Evolutionary conservation across 805 yeast species (phyloP), one percentile per base, ranked within the genome.

Genomic region (Ogataea philodendri): DNA sequence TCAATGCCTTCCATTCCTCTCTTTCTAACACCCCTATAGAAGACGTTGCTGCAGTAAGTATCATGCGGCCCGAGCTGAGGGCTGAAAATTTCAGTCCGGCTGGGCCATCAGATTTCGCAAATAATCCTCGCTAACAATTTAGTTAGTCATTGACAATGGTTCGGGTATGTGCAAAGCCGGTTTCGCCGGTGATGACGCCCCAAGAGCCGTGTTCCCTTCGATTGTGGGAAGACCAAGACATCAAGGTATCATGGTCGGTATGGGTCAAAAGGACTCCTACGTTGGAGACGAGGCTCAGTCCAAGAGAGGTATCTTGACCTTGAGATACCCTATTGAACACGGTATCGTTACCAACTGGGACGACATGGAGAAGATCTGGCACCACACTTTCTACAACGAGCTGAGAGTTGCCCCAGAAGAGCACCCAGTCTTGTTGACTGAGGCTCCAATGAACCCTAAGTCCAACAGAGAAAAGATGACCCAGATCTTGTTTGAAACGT

Each of bases 151-250:
- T 74, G 98, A 90, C 71, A 90, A 90, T 76, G 98, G 98, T 77
- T 93, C 98, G 66, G 98, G 98, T 81, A 93, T 93, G 97, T 93
- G 98, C 83, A 93, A 93, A 71, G 98, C 98, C 90, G 98, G 98
- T 74, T 93, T 89, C 69, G 97, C 98, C 81, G 98, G 98, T 78
- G 97, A 93, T 67, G 98, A 93, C 76, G 97, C 97, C 52, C 98
- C 98, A 67, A 85, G 97, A 72, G 97, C 98, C 62, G 98, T 93
- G 58, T 93, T 93, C 90, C 98, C 98, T 65, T 93, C 97, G 48
- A 90, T 93, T 64, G 98, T 90, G 52, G 98, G 98, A 76, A 93
- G 98, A 77, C 97, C 98, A 77, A 89, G 96, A 81, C 98, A 93
- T 71, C 97, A 93, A 72, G 97, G 97, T 82, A 89, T 88, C 78